Conservation (phyloP, 1,139 yeast genomes). For the Scheffersomyces titani region DNA sequence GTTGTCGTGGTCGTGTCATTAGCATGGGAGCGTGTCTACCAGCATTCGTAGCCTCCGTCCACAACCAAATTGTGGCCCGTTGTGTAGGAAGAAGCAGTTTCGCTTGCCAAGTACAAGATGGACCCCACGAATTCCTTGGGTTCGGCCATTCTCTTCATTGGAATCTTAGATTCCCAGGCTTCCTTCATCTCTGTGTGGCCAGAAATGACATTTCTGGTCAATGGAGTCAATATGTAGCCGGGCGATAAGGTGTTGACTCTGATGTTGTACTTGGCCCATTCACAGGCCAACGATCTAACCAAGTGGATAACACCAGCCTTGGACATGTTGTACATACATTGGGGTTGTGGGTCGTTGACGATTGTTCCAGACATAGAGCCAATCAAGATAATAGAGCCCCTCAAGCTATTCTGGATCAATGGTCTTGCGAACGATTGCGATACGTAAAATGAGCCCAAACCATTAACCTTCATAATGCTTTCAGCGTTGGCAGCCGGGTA, state of each 20-base stretch:
- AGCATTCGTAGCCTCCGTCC: conserved; percentile 45
- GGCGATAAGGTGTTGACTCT: conserved; percentile 51
- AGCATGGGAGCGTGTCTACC: conserved; percentile 6
- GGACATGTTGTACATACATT: conserved; percentile 52
- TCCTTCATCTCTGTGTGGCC: conserved; percentile 51
- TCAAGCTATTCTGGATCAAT: conserved; percentile 57
- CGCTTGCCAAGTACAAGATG: conserved; percentile 49
- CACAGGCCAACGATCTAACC: conserved; percentile 50
- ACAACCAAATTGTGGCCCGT: conserved; percentile 54
- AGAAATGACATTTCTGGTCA: conserved; percentile 47
- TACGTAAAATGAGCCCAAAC: conserved; percentile 74
- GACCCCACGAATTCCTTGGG: conserved; percentile 53
- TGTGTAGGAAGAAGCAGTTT: conserved; percentile 46
- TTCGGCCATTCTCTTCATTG: conserved; percentile 54
- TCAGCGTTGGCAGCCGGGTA: conserved; percentile 75
- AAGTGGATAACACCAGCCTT: conserved; percentile 54
- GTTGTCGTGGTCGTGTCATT: neutral
- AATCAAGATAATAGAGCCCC: conserved; percentile 46
- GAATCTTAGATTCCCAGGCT: conserved; percentile 49
- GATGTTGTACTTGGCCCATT: conserved; percentile 53
- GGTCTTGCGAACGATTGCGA: conserved; percentile 64
- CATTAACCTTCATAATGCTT: conserved; percentile 67
- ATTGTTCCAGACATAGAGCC: conserved; percentile 54
- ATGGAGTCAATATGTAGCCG: conserved; percentile 51
- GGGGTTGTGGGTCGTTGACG: conserved; percentile 55